phyloP scores from a whole-genome alignment of 805 yeast species.

The Pachysolen tannophilus region DNA sequence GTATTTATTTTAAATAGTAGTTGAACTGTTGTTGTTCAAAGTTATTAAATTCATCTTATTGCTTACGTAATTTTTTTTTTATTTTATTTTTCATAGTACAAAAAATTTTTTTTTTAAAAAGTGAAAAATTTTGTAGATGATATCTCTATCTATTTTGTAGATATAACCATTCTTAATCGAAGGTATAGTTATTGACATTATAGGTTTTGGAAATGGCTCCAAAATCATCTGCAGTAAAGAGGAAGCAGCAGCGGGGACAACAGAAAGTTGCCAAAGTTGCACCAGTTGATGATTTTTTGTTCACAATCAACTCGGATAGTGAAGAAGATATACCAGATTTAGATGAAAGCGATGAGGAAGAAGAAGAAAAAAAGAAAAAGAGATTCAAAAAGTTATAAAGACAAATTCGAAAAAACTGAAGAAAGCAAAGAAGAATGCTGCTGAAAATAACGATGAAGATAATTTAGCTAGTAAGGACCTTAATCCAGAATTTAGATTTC shows the following conservation, averaged over 20 bases:
- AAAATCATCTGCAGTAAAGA: too few species aligned
- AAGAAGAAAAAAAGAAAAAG: constrained; percentile 11
- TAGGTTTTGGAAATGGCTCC: too few species aligned
- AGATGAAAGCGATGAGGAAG: constrained; percentile 40
- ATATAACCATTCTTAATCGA: too few species aligned
- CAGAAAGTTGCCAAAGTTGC: background rate
- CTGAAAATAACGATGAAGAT: constrained; percentile 22
- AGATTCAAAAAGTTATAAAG: constrained; percentile 5
- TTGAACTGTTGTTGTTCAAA: too few species aligned
- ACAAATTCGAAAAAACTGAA: constrained; percentile 17
- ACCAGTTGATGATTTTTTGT: constrained; percentile 46
- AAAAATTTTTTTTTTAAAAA: too few species aligned
- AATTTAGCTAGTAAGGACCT: constrained; percentile 43
- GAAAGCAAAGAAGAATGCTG: constrained; percentile 14
- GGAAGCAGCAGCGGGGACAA: background rate
- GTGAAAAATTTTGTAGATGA: too few species aligned
- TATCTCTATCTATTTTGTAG: too few species aligned
- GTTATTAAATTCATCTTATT: too few species aligned
- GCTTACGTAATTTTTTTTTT: too few species aligned
- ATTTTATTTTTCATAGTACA: too few species aligned
- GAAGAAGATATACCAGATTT: constrained; percentile 35
- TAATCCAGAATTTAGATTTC: constrained; percentile 69
- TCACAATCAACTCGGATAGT: constrained; percentile 48
- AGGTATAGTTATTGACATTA: too few species aligned
- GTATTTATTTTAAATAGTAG: too few species aligned